A percentile compares a stretch with the other conserved stretches of the same genome.
Evolutionary conservation across 2,329 filamentous ascomycete species (phyloP).

Genomic region (Dothideomycetidae sp.): DNA sequence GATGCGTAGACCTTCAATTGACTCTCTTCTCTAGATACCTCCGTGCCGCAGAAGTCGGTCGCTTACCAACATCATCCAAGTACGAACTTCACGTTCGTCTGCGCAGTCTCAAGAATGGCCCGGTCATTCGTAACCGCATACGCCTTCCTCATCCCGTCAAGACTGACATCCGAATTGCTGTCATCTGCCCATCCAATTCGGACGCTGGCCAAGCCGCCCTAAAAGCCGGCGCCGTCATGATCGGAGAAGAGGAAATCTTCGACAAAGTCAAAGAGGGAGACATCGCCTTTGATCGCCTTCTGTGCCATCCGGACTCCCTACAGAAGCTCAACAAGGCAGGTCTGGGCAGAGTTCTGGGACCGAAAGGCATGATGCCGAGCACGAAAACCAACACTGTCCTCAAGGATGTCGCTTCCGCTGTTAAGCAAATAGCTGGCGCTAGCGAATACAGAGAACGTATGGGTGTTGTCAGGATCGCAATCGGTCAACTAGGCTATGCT

Average conservation of each 20-base stretch:
- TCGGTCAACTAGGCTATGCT: constrained; percentile 80
- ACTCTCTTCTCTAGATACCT: constrained; percentile 52
- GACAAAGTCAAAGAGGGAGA: constrained; percentile 59
- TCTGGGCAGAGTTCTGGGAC: constrained; percentile 70
- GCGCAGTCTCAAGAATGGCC: constrained; percentile 70
- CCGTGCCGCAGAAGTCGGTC: constrained; percentile 81
- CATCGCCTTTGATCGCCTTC: constrained; percentile 76
- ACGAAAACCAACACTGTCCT: constrained; percentile 80
- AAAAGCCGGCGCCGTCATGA: constrained; percentile 63
- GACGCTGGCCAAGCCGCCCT: constrained; percentile 58
- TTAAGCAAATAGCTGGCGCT: constrained; percentile 70
- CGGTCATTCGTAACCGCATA: constrained; percentile 74
- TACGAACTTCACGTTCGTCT: constrained; percentile 82
- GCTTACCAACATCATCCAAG: constrained; percentile 56
- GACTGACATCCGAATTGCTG: constrained; percentile 76
- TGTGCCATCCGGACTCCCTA: constrained; percentile 71
- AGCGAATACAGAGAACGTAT: constrained; percentile 75
- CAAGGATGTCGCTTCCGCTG: constrained; percentile 56
- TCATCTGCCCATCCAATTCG: constrained; percentile 76
- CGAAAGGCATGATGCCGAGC: constrained; percentile 84
- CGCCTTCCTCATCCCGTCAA: constrained; percentile 80
- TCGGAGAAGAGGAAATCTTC: constrained; percentile 78
- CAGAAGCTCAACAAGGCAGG: constrained; percentile 67
- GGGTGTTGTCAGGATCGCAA: constrained; percentile 75
- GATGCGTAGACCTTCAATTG: no score